Conservation (phyloP, 768 basidiomycete species). For the Lactarius akahatsu region DNA sequence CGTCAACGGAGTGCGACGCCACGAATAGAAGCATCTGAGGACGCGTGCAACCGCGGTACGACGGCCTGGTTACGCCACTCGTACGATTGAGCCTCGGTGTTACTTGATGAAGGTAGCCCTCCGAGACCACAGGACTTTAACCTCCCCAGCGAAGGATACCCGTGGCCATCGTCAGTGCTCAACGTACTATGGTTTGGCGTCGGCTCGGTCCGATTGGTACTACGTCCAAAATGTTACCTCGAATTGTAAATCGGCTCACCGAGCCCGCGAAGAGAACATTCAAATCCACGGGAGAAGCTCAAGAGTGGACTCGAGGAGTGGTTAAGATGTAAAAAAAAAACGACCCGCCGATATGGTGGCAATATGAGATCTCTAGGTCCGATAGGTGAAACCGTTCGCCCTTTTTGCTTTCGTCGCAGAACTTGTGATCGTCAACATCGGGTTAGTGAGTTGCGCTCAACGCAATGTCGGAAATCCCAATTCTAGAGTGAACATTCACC, state of each 20-base stretch:
- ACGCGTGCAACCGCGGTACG: conserved; percentile 2
- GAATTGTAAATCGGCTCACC: conserved; percentile 9
- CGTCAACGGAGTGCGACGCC: background rate
- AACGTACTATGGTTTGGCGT: background rate
- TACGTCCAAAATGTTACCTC: background rate
- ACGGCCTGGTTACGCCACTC: background rate
- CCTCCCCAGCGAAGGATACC: background rate
- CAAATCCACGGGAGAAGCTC: conserved; percentile 16
- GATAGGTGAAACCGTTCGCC: background rate
- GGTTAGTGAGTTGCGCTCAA: background rate
- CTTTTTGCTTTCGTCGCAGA: background rate
- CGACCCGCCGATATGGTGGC: conserved; percentile 1
- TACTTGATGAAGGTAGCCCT: background rate
- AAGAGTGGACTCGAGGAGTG: background rate
- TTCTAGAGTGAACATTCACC: background rate
- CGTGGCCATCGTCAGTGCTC: background rate
- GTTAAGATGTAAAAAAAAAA: background rate
- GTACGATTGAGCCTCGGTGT: background rate
- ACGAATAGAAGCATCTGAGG: conserved; percentile 8
- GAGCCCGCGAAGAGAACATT: background rate
- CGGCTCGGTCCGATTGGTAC: background rate
- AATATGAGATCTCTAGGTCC: background rate
- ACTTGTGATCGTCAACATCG: background rate
- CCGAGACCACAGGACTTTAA: background rate
- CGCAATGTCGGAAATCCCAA: background rate